phyloP scores from a whole-genome alignment of 495 filamentous ascomycete species.

The Penicillium cosmopolitanum region DNA sequence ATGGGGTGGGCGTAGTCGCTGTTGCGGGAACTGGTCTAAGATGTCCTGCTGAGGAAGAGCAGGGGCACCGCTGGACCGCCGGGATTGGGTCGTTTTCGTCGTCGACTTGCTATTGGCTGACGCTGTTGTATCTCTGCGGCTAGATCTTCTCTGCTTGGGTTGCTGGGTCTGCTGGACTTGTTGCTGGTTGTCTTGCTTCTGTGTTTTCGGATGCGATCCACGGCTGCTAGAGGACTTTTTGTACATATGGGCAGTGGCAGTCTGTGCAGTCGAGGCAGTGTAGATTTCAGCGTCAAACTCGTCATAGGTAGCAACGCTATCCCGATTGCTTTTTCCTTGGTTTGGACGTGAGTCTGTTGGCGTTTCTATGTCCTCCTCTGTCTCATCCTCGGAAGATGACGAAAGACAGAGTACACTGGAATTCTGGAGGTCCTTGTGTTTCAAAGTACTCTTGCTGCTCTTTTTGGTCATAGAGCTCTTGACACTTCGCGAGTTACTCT shows the following conservation, averaged over 20 bases:
- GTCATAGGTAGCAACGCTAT: constrained; percentile 44
- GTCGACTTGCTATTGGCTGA: constrained; percentile 36
- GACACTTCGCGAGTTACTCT: constrained; percentile 22
- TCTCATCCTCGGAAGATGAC: constrained; percentile 61
- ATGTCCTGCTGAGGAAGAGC: constrained; percentile 40
- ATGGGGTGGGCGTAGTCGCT: constrained; percentile 20
- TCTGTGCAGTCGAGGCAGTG: constrained; percentile 43
- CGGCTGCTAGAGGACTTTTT: constrained; percentile 35
- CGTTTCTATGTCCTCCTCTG: constrained; percentile 38
- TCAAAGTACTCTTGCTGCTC: constrained; percentile 48
- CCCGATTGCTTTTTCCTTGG: constrained; percentile 26
- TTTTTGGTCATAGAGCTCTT: constrained; percentile 41
- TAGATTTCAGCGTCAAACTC: constrained; percentile 48
- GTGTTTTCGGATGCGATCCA: constrained; percentile 28
- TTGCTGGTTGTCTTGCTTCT: constrained; percentile 14
- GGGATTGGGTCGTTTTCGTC: constrained; percentile 27
- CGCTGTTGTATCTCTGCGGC: constrained; percentile 24
- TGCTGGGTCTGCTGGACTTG: background rate
- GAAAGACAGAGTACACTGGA: constrained; percentile 60
- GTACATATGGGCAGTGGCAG: constrained; percentile 32
- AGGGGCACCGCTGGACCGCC: constrained; percentile 40
- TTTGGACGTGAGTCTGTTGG: constrained; percentile 15
- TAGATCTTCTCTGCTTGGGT: background rate
- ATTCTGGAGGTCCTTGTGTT: constrained; percentile 50
- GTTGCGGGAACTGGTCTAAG: constrained; percentile 30